Evolutionary conservation across 2,329 filamentous ascomycete species (phyloP).

Genomic region (Fusarium begoniae): DNA sequence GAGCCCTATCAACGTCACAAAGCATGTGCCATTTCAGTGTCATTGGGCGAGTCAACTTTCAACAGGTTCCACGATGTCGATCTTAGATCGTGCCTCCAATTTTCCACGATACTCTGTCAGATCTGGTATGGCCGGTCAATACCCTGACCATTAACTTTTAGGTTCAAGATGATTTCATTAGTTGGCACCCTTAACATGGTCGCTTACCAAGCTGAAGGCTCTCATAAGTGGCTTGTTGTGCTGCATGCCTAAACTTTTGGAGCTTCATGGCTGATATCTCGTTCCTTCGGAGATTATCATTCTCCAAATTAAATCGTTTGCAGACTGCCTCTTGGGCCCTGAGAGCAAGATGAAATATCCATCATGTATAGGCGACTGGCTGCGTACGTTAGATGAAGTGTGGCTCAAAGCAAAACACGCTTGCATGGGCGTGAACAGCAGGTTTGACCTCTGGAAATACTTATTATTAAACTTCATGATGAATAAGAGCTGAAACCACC

Average conservation of each 20-base stretch:
- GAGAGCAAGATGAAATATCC: not conserved
- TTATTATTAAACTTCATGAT: not conserved
- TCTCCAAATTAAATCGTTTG: not conserved
- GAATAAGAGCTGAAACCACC: slow-evolving; percentile 2
- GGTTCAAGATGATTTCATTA: slow-evolving; percentile 26
- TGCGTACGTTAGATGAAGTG: not conserved
- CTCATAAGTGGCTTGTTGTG: not conserved
- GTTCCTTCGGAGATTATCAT: slow-evolving; percentile 7
- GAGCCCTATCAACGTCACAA: slow-evolving; percentile 19
- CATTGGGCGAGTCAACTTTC: not conserved
- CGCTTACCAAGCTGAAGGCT: not conserved
- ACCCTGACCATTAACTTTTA: not conserved
- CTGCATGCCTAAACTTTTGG: not conserved
- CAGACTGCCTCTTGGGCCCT: not conserved
- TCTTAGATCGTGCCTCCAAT: not conserved
- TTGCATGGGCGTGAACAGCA: not conserved
- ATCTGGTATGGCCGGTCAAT: slow-evolving; percentile 12
- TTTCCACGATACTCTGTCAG: not conserved
- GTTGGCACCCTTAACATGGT: not conserved
- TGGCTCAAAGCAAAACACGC: not conserved
- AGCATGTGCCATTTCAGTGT: not conserved
- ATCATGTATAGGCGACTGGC: not conserved
- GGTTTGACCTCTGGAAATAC: slow-evolving; percentile 4
- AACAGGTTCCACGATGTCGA: not conserved
- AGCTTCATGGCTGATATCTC: not conserved